Conservation (phyloP, 1,139 yeast species). For the Debaryomyces subglobosus region DNA sequence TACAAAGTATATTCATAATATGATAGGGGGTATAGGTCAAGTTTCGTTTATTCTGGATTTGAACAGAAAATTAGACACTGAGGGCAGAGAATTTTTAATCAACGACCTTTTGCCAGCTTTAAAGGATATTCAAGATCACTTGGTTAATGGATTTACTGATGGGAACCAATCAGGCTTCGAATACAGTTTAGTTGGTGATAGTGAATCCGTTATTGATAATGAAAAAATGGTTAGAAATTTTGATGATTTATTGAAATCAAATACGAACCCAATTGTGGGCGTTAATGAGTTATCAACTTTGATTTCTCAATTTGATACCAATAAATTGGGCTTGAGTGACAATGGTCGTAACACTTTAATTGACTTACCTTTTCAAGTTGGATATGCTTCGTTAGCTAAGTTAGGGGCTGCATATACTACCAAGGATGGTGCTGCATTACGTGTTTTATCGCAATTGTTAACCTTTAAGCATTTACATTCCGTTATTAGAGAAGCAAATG, state of each 20-base stretch:
- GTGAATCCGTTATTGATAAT: constrained; percentile 40
- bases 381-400: constrained; percentile 74
- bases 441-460: constrained; percentile 76
- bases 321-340: constrained; percentile 11
- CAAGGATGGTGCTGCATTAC: constrained; percentile 82
- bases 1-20: constrained; percentile 63
- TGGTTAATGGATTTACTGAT: constrained; percentile 32
- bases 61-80: constrained; percentile 48
- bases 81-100: constrained; percentile 55
- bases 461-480: constrained; percentile 85
- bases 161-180: constrained; percentile 34
- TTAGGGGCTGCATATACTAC: constrained; percentile 69
- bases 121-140: constrained; percentile 51
- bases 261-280: background rate
- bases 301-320: constrained; percentile 13
- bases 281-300: constrained; percentile 14
- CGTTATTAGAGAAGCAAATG: constrained; percentile 92
- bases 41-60: constrained; percentile 69
- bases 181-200: constrained; percentile 65
- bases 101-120: constrained; percentile 66
- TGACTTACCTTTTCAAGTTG: constrained; percentile 85
- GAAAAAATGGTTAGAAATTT: constrained; percentile 45
- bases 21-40: constrained; percentile 73
- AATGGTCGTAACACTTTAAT: constrained; percentile 45
- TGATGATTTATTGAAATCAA: constrained; percentile 20